Conservation (phyloP, 768 basidiomycete species). For the Kwoniella mangroviensis region DNA sequence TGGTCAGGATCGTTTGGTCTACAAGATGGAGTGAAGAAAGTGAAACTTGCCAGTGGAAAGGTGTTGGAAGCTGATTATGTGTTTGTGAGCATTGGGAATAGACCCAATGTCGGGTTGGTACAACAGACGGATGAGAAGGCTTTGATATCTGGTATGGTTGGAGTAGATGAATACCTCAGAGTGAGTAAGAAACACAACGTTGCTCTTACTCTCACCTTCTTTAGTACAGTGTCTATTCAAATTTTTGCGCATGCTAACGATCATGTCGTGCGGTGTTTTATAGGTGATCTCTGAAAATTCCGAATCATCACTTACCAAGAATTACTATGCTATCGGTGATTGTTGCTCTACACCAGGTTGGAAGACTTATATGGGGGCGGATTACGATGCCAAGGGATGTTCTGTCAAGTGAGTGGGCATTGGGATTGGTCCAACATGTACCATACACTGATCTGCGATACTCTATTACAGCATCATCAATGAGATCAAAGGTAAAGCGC, state of each 20-base stretch:
- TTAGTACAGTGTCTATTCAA: no score
- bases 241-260: no score
- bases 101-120: constrained; percentile 34
- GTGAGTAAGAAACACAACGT: constrained; percentile 28
- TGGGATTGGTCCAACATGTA: background rate
- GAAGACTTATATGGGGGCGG: constrained; percentile 29
- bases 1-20: constrained; percentile 36
- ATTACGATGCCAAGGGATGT: constrained; percentile 28
- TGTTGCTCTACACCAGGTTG: constrained; percentile 40
- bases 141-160: constrained; percentile 29
- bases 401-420: constrained; percentile 34
- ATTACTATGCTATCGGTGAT: constrained; percentile 49
- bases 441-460: background rate
- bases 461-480: constrained; percentile 18
- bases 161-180: constrained; percentile 39
- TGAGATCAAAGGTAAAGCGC: constrained; percentile 25
- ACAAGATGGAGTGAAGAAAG: constrained; percentile 31
- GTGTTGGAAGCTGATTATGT: constrained; percentile 39
- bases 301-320: constrained; percentile 29
- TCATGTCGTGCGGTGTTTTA: background rate
- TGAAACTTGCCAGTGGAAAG: constrained; percentile 34
- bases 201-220: no score
- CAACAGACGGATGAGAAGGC: constrained; percentile 31
- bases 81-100: constrained; percentile 46
- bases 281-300: constrained; percentile 35